Evolutionary conservation across 2,329 filamentous ascomycete species (phyloP).

Genomic region (Mollisia scopiformis): DNA sequence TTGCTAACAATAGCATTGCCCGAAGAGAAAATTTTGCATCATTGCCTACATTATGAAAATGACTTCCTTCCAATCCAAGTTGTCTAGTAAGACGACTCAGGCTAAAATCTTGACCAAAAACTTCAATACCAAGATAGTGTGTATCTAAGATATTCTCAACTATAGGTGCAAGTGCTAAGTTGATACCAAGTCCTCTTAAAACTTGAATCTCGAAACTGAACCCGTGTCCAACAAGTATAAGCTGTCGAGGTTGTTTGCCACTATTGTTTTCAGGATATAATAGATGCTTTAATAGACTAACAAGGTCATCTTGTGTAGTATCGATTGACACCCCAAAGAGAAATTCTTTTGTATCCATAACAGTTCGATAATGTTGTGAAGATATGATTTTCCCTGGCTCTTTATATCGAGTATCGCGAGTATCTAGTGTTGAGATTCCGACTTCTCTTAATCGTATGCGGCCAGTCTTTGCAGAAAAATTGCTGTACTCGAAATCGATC

Average conservation of each 20-base stretch:
- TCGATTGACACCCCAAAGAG: constrained; percentile 11
- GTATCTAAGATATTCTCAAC: constrained; percentile 8
- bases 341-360: constrained; percentile 13
- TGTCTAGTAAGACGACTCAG: constrained; percentile 8
- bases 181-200: constrained; percentile 11
- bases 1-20: constrained; percentile 13
- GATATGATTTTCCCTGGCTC: constrained; percentile 6
- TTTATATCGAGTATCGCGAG: constrained; percentile 5
- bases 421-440: constrained; percentile 18
- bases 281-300: constrained; percentile 5
- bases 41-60: constrained; percentile 15
- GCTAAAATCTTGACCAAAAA: constrained; percentile 11
- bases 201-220: constrained; percentile 13
- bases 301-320: constrained; percentile 10
- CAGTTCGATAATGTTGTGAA: constrained; percentile 18
- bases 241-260: not conserved
- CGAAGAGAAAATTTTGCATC: constrained; percentile 15
- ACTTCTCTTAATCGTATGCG: constrained; percentile 18
- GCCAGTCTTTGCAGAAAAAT: constrained; percentile 17
- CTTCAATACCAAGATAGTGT: constrained; percentile 2
- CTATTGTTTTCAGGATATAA: not conserved
- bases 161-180: not conserved
- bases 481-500: constrained; percentile 20
- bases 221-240: constrained; percentile 10
- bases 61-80: not conserved